phyloP scores from a whole-genome alignment of 73 alveolate species.

The Paramecium octaurelia region DNA sequence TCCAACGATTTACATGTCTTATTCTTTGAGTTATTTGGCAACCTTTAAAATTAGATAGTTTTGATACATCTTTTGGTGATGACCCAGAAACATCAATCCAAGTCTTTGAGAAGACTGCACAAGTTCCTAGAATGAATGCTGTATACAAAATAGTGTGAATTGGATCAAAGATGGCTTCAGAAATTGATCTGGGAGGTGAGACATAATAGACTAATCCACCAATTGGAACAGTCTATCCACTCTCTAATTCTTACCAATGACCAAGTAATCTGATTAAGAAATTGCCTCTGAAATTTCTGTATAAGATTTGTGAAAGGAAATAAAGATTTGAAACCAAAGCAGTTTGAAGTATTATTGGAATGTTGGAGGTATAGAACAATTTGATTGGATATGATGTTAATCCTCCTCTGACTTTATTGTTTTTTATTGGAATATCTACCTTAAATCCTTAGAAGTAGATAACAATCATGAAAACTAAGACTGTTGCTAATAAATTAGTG shows the following conservation, averaged over 20 bases:
- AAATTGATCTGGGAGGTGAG: slow-evolving; percentile 94
- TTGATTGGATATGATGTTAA: slow-evolving; percentile 98
- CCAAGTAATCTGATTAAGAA: slow-evolving; percentile 96
- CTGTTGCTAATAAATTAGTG: slow-evolving; percentile 96
- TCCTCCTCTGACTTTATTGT: slow-evolving; percentile 92
- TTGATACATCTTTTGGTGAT: slow-evolving; percentile 93
- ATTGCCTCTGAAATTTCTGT: slow-evolving; percentile 96
- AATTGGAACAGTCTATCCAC: slow-evolving; percentile 97
- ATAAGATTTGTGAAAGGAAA: slow-evolving; percentile 98
- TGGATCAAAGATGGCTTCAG: slow-evolving; percentile 88
- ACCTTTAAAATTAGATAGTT: neutral
- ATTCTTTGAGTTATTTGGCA: slow-evolving; percentile 98
- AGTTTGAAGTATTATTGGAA: slow-evolving; percentile 99
- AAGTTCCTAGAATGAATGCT: slow-evolving; percentile 93
- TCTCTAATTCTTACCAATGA: slow-evolving; percentile 94
- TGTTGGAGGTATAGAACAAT: slow-evolving; percentile 99
- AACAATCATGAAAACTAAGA: slow-evolving; percentile 94
- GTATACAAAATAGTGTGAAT: slow-evolving; percentile 95
- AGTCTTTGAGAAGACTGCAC: slow-evolving; percentile 99
- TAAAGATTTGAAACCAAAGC: slow-evolving; percentile 99
- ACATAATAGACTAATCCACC: slow-evolving; percentile 99
- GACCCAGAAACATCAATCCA: slow-evolving; percentile 99
- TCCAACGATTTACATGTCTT: slow-evolving; percentile 97
- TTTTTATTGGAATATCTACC: slow-evolving; percentile 86
- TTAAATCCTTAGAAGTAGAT: slow-evolving; percentile 99